Evolutionary conservation across 225 moss, liverwort and hornwort genomes (phyloP), one percentile per base, ranked within the genome.

Genomic region (Asterella californica): DNA sequence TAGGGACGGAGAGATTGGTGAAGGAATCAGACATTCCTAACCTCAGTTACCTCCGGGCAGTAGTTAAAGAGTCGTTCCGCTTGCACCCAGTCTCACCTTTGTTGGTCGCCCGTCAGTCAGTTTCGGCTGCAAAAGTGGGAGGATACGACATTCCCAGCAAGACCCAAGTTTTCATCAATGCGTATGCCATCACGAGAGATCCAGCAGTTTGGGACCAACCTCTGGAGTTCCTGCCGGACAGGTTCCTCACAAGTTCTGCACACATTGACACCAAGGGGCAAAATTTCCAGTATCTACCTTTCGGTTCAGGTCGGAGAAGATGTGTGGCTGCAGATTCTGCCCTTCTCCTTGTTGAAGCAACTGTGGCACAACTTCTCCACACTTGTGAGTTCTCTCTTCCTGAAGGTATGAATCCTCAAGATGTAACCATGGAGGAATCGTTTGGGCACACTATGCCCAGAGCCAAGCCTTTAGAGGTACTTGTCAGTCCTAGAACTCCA

Each of bases 81-180:
- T 61, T 90, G 37, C 86, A 88, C 14, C 90, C 90, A 0, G 74
- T 79, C 2, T 66, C 42, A 3, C 52, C 84, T 10, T 60, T 90
- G 45, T 72, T 79, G 17, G 72, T 84, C 10, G 86, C 86, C 0
- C 90, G 79, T 15, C 75, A 86, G 62, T 83, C 72, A 67, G 36
- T 17, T 15, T 24, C 21, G 15, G 67, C 15, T 67, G 67, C 21
- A 18, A 37, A 70, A 50, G 70, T 88, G 15, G 81, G 46, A 19
- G 88, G 88, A 2, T 90, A 81, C 83, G 81, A 78, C 38, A 55
- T 89, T n/a, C 89, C 89, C 0, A 36, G 67, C 27, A 27, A 79
- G 12, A 82, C 85, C 1, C 65, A 74, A 14, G 12, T 90, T 0
- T 0, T 84, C 15, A 3, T 80, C 18, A 90, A 90, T 42, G 60